Evolutionary conservation across 768 basidiomycete genomes (phyloP).

Genomic region (Inosperma sp.): DNA sequence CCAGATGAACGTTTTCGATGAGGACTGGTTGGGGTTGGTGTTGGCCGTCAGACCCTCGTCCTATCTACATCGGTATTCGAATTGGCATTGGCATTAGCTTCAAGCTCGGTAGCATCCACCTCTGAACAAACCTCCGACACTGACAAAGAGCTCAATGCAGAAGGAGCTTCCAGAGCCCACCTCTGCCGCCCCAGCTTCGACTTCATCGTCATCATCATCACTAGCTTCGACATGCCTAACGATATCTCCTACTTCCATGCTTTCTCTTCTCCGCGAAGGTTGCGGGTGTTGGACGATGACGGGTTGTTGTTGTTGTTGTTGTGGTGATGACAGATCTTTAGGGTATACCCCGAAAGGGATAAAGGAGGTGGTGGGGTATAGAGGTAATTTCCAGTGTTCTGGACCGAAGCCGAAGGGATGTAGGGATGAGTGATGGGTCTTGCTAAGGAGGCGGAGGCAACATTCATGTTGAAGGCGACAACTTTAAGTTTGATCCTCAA

Average conservation of each 20-base stretch:
- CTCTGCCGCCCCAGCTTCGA: not conserved
- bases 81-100: not conserved
- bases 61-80: not conserved
- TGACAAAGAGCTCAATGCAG: conserved; percentile 5
- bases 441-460: conserved; percentile 3
- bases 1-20: too few species aligned
- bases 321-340: not conserved
- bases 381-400: conserved; percentile 9
- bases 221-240: conserved; percentile 18
- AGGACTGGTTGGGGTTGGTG: not conserved
- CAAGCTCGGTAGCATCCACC: not conserved
- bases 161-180: conserved; percentile 19
- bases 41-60: not conserved
- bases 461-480: conserved; percentile 11
- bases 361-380: conserved; percentile 10
- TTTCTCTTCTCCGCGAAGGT: not conserved
- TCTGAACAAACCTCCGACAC: too few species aligned
- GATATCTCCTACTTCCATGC: not conserved
- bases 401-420: conserved; percentile 20
- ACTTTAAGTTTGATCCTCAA: conserved; percentile 25
- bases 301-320: not conserved
- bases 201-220: conserved; percentile 5
- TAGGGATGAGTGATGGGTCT: conserved; percentile 20
- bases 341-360: conserved; percentile 6
- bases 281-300: not conserved